Evolutionary conservation across 805 yeast species (phyloP), one percentile per base, ranked within the genome.

Genomic region (Saccharomycopsis capsularis): DNA sequence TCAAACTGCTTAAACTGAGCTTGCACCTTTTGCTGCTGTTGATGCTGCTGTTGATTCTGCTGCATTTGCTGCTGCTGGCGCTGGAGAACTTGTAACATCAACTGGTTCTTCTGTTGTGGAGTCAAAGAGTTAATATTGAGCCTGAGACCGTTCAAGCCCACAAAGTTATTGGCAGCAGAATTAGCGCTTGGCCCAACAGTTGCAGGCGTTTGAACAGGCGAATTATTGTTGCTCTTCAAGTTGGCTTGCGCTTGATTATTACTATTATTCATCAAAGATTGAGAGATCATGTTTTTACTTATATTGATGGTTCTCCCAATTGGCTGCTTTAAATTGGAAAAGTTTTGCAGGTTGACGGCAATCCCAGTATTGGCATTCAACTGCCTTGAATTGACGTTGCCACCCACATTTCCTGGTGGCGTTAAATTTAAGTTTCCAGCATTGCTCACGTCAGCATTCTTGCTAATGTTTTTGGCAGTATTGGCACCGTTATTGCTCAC

Each of bases 101-200:
- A 32, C 39, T 43, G 46, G 36, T 50, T 50, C 22, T 36, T 46
- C 25, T 52, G 50, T 18, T 42, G 47, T n/a, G 54, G 54, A 7
- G 54, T 42, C 30, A 50, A 46, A 2, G 47, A 46, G 34, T 40
- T 47, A 9, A 30, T 19, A 34, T 46, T 46, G 5, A 43, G 5
- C 34, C 45, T 36, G 6, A 32, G 19, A 21, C 43, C 48, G n/a
- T 27, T 37, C 30, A 46, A 3, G 9, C 43, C 43, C 2, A 36
- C 9, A n/a, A 37, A 21, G 29, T 5, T 25, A n/a, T 32, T 32
- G 24, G 40, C 34, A 15, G 13, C 2, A 2, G 3, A 2, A 44
- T 35, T 37, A 15, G 5, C 11, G 15, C 27, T 5, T 2, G 4
- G 5, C 23, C 22, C 29, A 24, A 18, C 29, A 35, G n/a, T 22